Conservation (phyloP, 306 rosid genomes). For the Rosa rugosa region DNA sequence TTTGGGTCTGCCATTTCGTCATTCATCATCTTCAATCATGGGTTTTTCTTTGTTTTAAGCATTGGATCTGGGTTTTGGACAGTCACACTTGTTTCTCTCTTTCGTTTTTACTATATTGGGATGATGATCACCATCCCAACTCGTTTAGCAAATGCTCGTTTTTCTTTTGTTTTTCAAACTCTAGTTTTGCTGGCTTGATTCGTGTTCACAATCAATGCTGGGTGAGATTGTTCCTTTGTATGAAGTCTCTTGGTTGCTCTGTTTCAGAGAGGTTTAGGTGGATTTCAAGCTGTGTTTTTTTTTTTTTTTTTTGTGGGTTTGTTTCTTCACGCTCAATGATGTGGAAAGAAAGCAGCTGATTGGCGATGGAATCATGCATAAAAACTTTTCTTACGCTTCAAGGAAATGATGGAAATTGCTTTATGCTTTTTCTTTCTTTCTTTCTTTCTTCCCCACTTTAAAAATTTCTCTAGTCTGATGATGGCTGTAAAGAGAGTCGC, state of each 20-base stretch:
- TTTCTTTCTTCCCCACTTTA: slow-evolving; percentile 4
- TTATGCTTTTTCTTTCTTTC: not conserved
- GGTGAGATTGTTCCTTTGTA: not conserved
- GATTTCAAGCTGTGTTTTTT: not conserved
- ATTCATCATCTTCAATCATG: not conserved
- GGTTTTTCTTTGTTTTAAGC: not conserved
- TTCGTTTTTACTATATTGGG: slow-evolving; percentile 1
- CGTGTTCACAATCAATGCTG: too few relatives aligned
- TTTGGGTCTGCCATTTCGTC: not conserved
- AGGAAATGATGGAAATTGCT: slow-evolving; percentile 39
- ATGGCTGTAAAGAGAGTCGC: slow-evolving; percentile 44
- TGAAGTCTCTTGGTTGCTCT: not conserved
- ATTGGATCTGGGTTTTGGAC: slow-evolving; percentile 28
- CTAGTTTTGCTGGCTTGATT: not conserved
- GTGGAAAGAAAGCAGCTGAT: slow-evolving; percentile 30
- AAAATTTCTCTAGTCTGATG: slow-evolving; percentile 22
- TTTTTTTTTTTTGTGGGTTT: not conserved
- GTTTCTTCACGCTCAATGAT: not conserved
- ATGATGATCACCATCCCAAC: not conserved
- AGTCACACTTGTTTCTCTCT: not conserved
- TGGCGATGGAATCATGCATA: slow-evolving; percentile 35
- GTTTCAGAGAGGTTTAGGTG: not conserved
- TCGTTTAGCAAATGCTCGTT: not conserved
- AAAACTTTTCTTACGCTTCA: slow-evolving; percentile 50
- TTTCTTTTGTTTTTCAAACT: not conserved